Evolutionary conservation across 2,329 filamentous ascomycete species (phyloP).

Genomic region (Aspergillus sp.): DNA sequence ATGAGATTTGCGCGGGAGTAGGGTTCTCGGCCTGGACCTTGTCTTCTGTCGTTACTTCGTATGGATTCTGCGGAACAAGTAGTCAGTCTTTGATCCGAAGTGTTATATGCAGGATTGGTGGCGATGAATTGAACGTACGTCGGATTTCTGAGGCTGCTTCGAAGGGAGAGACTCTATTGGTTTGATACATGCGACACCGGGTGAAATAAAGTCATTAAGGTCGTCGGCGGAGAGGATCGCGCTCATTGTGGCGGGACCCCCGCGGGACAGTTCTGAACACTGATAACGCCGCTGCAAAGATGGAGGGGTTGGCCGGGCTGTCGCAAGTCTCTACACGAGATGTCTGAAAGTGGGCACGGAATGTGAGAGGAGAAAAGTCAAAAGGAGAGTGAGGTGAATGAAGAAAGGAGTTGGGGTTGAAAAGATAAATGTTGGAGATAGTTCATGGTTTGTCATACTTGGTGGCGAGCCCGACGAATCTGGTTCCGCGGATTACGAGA

Average conservation of each 20-base stretch:
- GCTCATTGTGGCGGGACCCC: slow-evolving; percentile 64
- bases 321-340: background rate
- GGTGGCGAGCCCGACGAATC: slow-evolving; percentile 23
- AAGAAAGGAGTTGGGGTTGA: background rate
- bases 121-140: slow-evolving; percentile 33
- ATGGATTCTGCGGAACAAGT: slow-evolving; percentile 48
- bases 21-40: slow-evolving; percentile 58
- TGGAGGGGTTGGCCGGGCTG: background rate
- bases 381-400: slow-evolving; percentile 1
- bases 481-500: slow-evolving; percentile 5
- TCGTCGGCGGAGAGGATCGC: slow-evolving; percentile 96
- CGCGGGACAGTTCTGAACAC: slow-evolving; percentile 8
- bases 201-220: slow-evolving; percentile 98
- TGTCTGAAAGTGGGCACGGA: no score
- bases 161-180: slow-evolving; percentile 86
- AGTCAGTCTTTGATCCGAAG: slow-evolving; percentile 18
- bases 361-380: background rate
- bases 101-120: slow-evolving; percentile 1
- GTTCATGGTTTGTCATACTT: slow-evolving; percentile 30
- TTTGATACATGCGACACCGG: slow-evolving; percentile 96
- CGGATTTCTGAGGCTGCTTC: slow-evolving; percentile 48
- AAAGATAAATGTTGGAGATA: slow-evolving; percentile 9
- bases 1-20: slow-evolving; percentile 82
- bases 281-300: slow-evolving; percentile 2
- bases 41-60: slow-evolving; percentile 94